A percentile compares a stretch with the other conserved stretches of the same genome.
Evolutionary conservation across 2,329 filamentous ascomycete species (phyloP).

Genomic region (Neoascochyta sp.): DNA sequence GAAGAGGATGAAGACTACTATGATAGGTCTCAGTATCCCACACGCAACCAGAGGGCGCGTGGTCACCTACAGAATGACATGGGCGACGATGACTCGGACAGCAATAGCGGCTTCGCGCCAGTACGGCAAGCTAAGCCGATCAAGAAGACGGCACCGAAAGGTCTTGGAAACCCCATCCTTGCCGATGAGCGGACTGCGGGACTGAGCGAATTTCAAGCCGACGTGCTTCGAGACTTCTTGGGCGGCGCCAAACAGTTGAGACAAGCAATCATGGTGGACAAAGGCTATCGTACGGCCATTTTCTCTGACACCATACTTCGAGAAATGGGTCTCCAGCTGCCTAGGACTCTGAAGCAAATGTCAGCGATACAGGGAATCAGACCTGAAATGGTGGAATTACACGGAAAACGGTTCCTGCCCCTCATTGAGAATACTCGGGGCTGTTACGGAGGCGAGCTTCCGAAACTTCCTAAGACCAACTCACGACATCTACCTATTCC

Average conservation of each 20-base stretch:
- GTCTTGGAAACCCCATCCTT: slow-evolving; percentile 57
- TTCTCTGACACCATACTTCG: slow-evolving; percentile 69
- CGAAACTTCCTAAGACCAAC: too few relatives aligned
- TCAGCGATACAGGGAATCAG: slow-evolving; percentile 61
- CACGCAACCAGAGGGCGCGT: slow-evolving; percentile 22
- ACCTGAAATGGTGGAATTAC: slow-evolving; percentile 56
- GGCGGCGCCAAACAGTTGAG: slow-evolving; percentile 58
- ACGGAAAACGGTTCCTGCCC: slow-evolving; percentile 59
- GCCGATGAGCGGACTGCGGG: slow-evolving; percentile 52
- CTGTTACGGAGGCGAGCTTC: slow-evolving; percentile 19
- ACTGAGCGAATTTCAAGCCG: slow-evolving; percentile 58
- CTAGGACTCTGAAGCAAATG: slow-evolving; percentile 60
- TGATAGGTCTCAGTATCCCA: slow-evolving; percentile 17
- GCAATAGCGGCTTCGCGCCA: slow-evolving; percentile 50
- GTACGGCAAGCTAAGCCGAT: slow-evolving; percentile 29
- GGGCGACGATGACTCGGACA: slow-evolving; percentile 35
- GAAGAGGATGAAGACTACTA: slow-evolving; percentile 27
- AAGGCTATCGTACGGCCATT: slow-evolving; percentile 53
- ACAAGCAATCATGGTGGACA: slow-evolving; percentile 59
- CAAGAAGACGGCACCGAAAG: slow-evolving; percentile 39
- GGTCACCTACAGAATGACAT: slow-evolving; percentile 38
- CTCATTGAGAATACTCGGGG: slow-evolving; percentile 47
- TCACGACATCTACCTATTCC: too few relatives aligned
- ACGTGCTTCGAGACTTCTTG: slow-evolving; percentile 64
- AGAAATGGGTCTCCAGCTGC: slow-evolving; percentile 70